Base-by-base conservation (phyloP, 129 eudicot species). In the Kitagawia praeruptora region DNA sequence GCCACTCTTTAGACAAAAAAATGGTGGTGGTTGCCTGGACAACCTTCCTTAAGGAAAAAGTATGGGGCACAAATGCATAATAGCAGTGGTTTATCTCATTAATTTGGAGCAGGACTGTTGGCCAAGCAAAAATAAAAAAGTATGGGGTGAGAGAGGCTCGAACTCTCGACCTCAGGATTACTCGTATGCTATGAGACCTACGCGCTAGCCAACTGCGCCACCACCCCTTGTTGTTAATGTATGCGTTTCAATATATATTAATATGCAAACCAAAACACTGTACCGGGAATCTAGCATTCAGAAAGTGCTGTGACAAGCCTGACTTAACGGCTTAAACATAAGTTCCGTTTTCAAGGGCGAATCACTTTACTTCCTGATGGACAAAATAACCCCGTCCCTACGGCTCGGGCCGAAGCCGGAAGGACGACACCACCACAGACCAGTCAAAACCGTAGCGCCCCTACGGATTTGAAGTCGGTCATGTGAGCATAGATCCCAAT, bases 171-270 rank as follows among this genome's bases (percentile, higher is more conserved):
- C 92, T 88, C 92, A 86, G 92, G 90, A 86, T 88, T 5, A 82
- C 88, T 86, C 91, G 16, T n/a, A 82, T 80, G 97, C 98, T 91
- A 94, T 94, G 97, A 94, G 98, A 91, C 97, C 97, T 90, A 91
- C 96, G 96, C 96, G 97, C 94, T 94, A 94, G 92, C 98, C 98
- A 92, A 94, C 98, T 94, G 98, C 97, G 96, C 97, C 98, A 94
- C 91, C 87, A 80, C 85, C 88, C 88, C 86, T 7, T 40, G n/a
- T 1, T 69, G 74, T 4, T 28, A 12, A 0, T 0, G 0, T 28
- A 1, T 4, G 0, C 0, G 4, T 12, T 67, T 31, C 2, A 67
- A 0, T 0, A 1, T 13, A 67, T 4, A 40, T 34, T 34, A 40
- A 40, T 40, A 5, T 3, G 42, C 2, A 1, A 2, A 39, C 1